These are phyloP conservation scores for Bipolaris zeicola DNA, from an alignment of 2,329 filamentous ascomycete species.

Conservation along the genomic window DNA sequence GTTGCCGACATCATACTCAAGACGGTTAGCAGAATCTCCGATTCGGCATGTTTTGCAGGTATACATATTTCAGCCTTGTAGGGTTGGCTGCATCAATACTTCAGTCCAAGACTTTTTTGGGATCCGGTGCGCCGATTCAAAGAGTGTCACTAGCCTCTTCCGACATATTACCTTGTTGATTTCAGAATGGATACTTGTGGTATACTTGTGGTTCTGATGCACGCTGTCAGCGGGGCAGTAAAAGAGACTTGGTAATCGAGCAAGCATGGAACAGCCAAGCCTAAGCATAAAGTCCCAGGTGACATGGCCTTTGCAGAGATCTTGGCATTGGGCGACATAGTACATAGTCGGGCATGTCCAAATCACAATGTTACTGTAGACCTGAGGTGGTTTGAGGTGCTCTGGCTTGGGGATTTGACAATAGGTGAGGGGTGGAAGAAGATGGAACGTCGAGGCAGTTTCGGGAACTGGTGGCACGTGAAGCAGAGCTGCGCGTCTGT, in stretches of 20 bases:
- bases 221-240: background rate
- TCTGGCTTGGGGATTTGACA: background rate
- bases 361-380: too few species aligned
- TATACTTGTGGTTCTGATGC: background rate
- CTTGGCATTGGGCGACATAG: background rate
- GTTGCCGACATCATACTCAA: too few species aligned
- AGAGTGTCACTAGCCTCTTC: too few species aligned
- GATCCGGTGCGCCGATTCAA: too few species aligned
- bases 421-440: slow-evolving; percentile 6
- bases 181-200: too few species aligned
- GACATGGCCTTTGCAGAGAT: background rate
- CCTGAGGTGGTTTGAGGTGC: background rate
- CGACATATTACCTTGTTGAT: too few species aligned
- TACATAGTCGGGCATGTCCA: too few species aligned
- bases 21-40: too few species aligned
- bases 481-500: slow-evolving; percentile 8
- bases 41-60: too few species aligned
- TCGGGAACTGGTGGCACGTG: slow-evolving; percentile 7
- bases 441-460: slow-evolving; percentile 5
- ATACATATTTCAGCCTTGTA: too few species aligned
- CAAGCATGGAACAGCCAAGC: background rate
- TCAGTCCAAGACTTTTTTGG: too few species aligned
- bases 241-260: background rate
- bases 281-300: background rate
- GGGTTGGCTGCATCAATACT: too few species aligned